Conservation (phyloP, 129 eudicot species). For the Deinandra increscens region DNA sequence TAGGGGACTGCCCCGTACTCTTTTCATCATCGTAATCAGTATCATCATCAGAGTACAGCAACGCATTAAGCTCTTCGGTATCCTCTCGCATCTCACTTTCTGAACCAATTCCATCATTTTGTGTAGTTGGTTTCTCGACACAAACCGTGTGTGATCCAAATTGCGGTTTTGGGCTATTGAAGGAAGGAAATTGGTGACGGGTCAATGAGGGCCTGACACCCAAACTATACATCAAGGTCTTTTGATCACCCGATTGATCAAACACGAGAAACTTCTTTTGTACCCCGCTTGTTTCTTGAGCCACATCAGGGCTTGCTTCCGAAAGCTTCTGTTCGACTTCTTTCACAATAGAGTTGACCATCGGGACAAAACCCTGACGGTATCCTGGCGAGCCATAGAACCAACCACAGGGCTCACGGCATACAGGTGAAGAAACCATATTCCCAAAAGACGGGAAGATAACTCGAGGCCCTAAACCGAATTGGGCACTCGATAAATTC, state of each 20-base stretch:
- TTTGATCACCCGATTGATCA: slow-evolving; percentile 81
- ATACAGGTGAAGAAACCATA: slow-evolving; percentile 30
- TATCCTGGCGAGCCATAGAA: slow-evolving; percentile 44
- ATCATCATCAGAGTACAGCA: slow-evolving; percentile 71
- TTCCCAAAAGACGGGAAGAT: slow-evolving; percentile 35
- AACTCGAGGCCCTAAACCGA: slow-evolving; percentile 33
- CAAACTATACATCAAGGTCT: slow-evolving; percentile 61
- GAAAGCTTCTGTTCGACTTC: slow-evolving; percentile 30
- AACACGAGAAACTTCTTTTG: slow-evolving; percentile 75
- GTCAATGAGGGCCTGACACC: slow-evolving; percentile 15
- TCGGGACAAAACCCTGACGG: slow-evolving; percentile 35
- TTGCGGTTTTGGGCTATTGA: slow-evolving; percentile 34
- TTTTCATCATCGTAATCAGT: slow-evolving; percentile 41
- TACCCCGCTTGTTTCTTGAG: slow-evolving; percentile 16
- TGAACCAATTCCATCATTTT: slow-evolving; percentile 27
- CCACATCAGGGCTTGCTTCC: slow-evolving; percentile 11
- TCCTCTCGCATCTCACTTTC: slow-evolving; percentile 71
- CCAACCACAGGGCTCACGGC: slow-evolving; percentile 50
- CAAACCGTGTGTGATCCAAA: slow-evolving; percentile 10
- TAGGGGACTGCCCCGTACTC: slow-evolving; percentile 90
- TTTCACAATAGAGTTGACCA: slow-evolving; percentile 32
- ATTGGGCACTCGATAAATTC: slow-evolving; percentile 38
- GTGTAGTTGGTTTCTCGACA: background rate
- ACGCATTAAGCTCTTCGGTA: slow-evolving; percentile 70
- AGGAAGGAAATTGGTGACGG: slow-evolving; percentile 19